Percentiles rank a stretch among this genome's conserved stretches.
Evolutionary conservation across 164 flowering plant species (phyloP).

Genomic region (Aristolochia californica): DNA sequence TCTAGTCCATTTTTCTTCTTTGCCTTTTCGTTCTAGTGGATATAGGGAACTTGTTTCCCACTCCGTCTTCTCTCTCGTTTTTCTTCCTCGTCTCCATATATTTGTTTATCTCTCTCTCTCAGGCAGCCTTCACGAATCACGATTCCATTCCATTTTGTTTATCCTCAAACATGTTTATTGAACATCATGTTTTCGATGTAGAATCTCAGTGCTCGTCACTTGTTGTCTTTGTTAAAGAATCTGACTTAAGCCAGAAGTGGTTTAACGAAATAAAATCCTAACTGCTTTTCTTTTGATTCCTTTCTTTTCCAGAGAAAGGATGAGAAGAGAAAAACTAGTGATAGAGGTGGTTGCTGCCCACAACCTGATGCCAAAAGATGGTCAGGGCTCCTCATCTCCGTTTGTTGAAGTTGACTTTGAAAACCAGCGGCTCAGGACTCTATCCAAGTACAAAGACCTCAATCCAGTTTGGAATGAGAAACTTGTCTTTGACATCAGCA

Average conservation of each 20-base stretch:
- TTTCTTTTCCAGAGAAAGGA: neutral
- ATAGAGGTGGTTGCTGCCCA: constrained; percentile 76
- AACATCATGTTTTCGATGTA: too few relatives aligned
- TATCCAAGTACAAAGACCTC: constrained; percentile 55
- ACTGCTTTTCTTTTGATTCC: neutral
- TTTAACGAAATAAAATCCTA: neutral
- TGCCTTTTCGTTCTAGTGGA: too few relatives aligned
- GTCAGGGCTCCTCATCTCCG: constrained; percentile 55
- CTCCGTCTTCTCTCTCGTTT: too few relatives aligned
- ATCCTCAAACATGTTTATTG: too few relatives aligned
- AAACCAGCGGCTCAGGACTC: constrained; percentile 51
- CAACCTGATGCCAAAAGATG: constrained; percentile 66
- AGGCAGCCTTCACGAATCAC: neutral
- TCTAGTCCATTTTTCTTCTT: too few relatives aligned
- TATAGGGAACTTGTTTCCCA: too few relatives aligned
- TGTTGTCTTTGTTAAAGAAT: neutral
- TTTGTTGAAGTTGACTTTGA: constrained; percentile 82
- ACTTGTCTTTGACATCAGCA: constrained; percentile 48
- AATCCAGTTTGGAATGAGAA: constrained; percentile 83
- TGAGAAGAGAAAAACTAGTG: constrained; percentile 43
- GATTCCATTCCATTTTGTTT: neutral
- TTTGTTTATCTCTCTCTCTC: too few relatives aligned
- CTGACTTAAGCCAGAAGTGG: too few relatives aligned
- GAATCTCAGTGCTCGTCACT: too few relatives aligned
- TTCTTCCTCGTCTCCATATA: too few relatives aligned